These are phyloP conservation scores for Arthrinium puccinioides DNA, from an alignment of 2,329 filamentous ascomycete species.

Conservation along the genomic window DNA sequence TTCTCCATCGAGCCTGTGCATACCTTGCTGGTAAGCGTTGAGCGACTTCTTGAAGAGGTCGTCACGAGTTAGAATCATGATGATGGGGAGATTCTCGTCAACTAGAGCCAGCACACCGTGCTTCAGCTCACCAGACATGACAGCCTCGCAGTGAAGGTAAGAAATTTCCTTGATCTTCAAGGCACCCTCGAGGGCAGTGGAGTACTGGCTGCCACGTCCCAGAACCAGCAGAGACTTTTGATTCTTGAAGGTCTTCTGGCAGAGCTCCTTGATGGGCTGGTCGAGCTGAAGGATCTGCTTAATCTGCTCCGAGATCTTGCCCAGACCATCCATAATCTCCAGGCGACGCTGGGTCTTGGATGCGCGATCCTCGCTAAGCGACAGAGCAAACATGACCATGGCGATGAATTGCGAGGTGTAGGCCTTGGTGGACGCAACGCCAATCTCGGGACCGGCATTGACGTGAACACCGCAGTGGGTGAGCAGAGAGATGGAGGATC, in stretches of 20 bases:
- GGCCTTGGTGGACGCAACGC: conserved; percentile 97
- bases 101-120: conserved; percentile 96
- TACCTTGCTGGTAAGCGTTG: conserved; percentile 97
- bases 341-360: conserved; percentile 87
- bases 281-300: conserved; percentile 86
- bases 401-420: conserved; percentile 99
- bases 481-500: conserved; percentile 95
- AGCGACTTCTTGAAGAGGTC: conserved; percentile 97
- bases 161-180: conserved; percentile 99
- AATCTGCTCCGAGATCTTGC: conserved; percentile 85
- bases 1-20: too few relatives aligned
- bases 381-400: conserved; percentile 99
- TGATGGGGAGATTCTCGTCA: conserved; percentile 96
- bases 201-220: conserved; percentile 92
- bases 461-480: conserved; percentile 99
- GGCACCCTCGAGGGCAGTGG: conserved; percentile 92
- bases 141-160: conserved; percentile 97
- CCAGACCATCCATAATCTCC: conserved; percentile 93
- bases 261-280: conserved; percentile 89
- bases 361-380: conserved; percentile 89
- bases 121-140: conserved; percentile 99
- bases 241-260: conserved; percentile 86
- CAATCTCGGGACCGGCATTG: conserved; percentile 97
- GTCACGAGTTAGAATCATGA: conserved; percentile 98
- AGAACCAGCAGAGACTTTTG: conserved; percentile 94